Conservation (phyloP, 306 rosid genomes). For the Begonia fuchsioides region DNA sequence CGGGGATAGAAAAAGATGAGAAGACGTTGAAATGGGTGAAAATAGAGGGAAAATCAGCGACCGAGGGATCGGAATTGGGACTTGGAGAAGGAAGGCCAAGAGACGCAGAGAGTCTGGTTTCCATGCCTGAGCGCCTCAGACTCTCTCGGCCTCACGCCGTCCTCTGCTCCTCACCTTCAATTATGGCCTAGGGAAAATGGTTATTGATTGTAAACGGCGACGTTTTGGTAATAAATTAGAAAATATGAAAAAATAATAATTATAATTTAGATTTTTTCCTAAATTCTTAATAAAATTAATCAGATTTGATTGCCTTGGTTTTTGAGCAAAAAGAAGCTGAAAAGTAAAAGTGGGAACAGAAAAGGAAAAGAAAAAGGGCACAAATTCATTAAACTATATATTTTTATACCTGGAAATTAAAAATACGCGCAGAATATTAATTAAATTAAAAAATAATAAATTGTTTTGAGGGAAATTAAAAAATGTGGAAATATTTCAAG, state of each 20-base stretch:
- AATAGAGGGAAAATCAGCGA: constrained; percentile 19
- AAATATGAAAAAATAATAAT: too few species aligned
- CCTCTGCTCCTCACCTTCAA: too few species aligned
- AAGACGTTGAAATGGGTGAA: constrained; percentile 32
- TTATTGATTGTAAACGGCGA: too few species aligned
- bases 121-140: constrained; percentile 36
- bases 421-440: too few species aligned
- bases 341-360: constrained; percentile 7
- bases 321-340: constrained; percentile 2
- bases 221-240: too few species aligned
- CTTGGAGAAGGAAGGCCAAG: constrained; percentile 45
- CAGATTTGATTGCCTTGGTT: background rate
- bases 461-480: background rate
- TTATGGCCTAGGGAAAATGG: too few species aligned
- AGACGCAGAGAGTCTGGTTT: constrained; percentile 51
- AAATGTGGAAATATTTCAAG: background rate
- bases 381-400: too few species aligned
- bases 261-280: too few species aligned
- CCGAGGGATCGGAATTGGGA: constrained; percentile 7
- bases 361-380: constrained; percentile 1
- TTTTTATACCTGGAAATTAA: too few species aligned
- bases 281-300: too few species aligned
- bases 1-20: constrained; percentile 15
- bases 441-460: too few species aligned
- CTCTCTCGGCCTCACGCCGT: too few species aligned